phyloP scores from a whole-genome alignment of 306 rosid species.

The Hippophae gyantsensis region DNA sequence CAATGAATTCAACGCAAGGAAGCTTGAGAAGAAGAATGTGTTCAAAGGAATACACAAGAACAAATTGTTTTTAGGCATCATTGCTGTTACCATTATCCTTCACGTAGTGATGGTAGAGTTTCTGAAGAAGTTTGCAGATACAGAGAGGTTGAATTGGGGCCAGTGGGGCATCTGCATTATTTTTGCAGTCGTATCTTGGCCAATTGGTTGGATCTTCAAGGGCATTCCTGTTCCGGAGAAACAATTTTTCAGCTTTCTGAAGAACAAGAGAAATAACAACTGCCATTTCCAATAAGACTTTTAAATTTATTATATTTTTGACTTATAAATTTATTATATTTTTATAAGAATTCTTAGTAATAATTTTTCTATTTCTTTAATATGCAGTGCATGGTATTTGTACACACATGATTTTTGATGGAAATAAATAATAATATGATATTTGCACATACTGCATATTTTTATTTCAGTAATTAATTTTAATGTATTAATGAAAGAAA shows the following conservation, averaged over 20 bases:
- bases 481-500: too few species aligned
- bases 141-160: constrained; percentile 20
- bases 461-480: too few species aligned
- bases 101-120: constrained; percentile 30
- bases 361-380: too few species aligned
- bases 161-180: constrained; percentile 24
- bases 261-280: background rate
- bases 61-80: constrained; percentile 18
- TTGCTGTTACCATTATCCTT: constrained; percentile 15
- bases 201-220: constrained; percentile 23
- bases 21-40: constrained; percentile 21
- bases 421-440: too few species aligned
- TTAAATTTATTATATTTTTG: background rate
- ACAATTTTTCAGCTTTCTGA: constrained; percentile 7
- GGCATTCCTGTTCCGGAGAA: constrained; percentile 10
- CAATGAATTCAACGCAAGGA: constrained; percentile 24
- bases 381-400: too few species aligned
- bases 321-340: background rate
- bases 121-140: constrained; percentile 20
- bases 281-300: background rate
- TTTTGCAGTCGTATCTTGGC: constrained; percentile 15
- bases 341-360: too few species aligned
- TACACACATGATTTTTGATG: too few species aligned
- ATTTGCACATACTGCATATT: too few species aligned
- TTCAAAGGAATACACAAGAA: constrained; percentile 19